Base-by-base conservation (phyloP, 2,329 filamentous ascomycete species). In the Fusarium tuaranense region DNA sequence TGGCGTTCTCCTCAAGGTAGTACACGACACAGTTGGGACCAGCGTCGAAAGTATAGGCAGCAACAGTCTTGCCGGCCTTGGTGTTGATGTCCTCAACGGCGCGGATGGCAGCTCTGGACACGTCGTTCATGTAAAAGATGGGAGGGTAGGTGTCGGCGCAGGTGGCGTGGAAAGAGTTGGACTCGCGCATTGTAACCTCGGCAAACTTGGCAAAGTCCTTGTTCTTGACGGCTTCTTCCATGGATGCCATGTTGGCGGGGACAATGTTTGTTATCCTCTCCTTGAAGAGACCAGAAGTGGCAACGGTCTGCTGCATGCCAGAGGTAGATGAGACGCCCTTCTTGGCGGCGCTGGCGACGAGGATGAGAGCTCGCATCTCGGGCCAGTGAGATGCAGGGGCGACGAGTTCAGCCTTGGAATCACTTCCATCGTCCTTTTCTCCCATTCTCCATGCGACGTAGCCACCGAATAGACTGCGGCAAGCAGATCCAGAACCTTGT, bases 101-200 rank as follows among this genome's bases (percentile, higher is more conserved):
- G 63, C 94, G 90, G 70, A 99, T 94, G 7, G 96, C 95, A 1
- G 96, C 95, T 41, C 93, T 88, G 22, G 93, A 96, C 18, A 96
- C 92, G 82, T 99, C 97, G 85, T 98, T 99, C 88, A 99, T 92
- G 88, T 99, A 99, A 85, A 98, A 98, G 81, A 99, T 99, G 20
- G 97, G 97, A 53, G 97, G 97, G 85, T 95, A 95, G 2, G 97
- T 98, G 82, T 99, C 97, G 78, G 97, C 87, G 83, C 97, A 98
- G 67, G 93, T 95, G 41, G 97, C 94, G 84, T 99, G 97, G 91
- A 99, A 99, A 69, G 92, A 94, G 86, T 99, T 99, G 81, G 94
- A 97, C 82, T 99, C 97, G 83, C 92, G 93, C 95, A 98, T 99
- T 18, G 97, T 98, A 72, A 98, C 89, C 82, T 94, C 92, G 27